Percentiles rank a stretch among this genome's conserved stretches.
Evolutionary conservation across 495 filamentous ascomycete genomes (phyloP).

Genomic region (Pseudoneurospora amorphoporcata): DNA sequence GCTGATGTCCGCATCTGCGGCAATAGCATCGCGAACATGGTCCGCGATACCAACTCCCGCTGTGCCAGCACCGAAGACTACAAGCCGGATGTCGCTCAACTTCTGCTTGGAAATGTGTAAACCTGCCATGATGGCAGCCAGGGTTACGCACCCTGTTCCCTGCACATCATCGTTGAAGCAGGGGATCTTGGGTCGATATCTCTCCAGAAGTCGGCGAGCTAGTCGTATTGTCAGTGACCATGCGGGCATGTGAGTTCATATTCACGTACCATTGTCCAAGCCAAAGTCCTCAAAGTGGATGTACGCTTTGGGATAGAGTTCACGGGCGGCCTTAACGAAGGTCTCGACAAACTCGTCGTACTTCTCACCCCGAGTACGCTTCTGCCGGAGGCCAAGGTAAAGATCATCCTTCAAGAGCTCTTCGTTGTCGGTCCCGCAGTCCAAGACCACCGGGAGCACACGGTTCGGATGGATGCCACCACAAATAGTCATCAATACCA

Average conservation of each 20-base stretch:
- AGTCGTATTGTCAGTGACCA: not conserved
- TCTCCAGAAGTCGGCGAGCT: conserved; percentile 59
- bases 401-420: conserved; percentile 66
- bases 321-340: conserved; percentile 57
- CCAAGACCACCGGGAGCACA: conserved; percentile 73
- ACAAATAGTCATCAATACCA: conserved; percentile 73
- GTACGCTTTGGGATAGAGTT: conserved; percentile 68
- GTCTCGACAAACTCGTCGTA: conserved; percentile 72
- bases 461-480: conserved; percentile 75
- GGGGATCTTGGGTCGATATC: conserved; percentile 56
- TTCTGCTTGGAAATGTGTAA: conserved; percentile 58
- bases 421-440: conserved; percentile 80
- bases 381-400: conserved; percentile 65
- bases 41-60: conserved; percentile 86
- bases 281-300: conserved; percentile 72
- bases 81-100: conserved; percentile 54
- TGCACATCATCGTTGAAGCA: conserved; percentile 94
- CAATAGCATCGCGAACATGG: conserved; percentile 70
- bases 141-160: conserved; percentile 78
- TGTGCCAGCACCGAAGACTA: conserved; percentile 75
- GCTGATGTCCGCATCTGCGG: conserved; percentile 52
- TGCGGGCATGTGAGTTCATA: not conserved
- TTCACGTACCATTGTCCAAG: conserved; percentile 34
- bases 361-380: conserved; percentile 54
- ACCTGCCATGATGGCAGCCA: conserved; percentile 69